phyloP scores from a whole-genome alignment of 495 filamentous ascomycete species.

The Sporormia fimetaria region DNA sequence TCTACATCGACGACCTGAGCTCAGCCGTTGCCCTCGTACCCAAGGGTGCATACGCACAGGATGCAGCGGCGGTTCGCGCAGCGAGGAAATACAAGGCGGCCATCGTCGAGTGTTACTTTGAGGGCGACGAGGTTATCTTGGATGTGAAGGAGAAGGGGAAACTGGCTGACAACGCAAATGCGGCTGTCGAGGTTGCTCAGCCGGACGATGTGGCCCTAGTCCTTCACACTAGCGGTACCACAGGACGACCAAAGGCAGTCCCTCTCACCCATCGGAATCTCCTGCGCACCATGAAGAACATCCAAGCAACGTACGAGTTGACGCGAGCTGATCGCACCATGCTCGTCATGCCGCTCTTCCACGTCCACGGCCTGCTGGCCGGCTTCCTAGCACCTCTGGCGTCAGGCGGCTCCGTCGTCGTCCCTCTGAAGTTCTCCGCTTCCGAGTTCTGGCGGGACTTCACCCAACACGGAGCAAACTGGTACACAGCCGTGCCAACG shows the following conservation, averaged over 20 bases:
- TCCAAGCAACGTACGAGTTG: conserved; percentile 60
- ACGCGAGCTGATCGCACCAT: conserved; percentile 58
- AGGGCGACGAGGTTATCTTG: conserved; percentile 53
- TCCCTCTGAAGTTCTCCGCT: conserved; percentile 68
- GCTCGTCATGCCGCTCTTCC: conserved; percentile 86
- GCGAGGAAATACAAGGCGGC: conserved; percentile 64
- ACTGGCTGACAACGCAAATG: conserved; percentile 42
- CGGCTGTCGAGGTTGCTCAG: conserved; percentile 43
- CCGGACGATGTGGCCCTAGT: conserved; percentile 47
- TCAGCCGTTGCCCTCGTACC: conserved; percentile 65
- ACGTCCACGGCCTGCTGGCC: conserved; percentile 75
- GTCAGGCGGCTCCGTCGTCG: conserved; percentile 61
- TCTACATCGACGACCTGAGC: conserved; percentile 75
- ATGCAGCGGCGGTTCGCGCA: conserved; percentile 58
- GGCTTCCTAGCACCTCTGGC: conserved; percentile 63
- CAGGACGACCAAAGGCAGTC: conserved; percentile 70
- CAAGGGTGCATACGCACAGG: conserved; percentile 47
- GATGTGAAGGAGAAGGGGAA: conserved; percentile 64
- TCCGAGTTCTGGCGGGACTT: conserved; percentile 73
- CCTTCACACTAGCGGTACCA: conserved; percentile 68
- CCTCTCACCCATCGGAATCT: conserved; percentile 72
- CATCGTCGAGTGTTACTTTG: conserved; percentile 72
- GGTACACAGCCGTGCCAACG: conserved; percentile 81
- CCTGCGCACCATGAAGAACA: conserved; percentile 65
- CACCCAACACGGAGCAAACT: conserved; percentile 56